Evolutionary conservation across 2,329 filamentous ascomycete genomes (phyloP).

Genomic region (Ascocoryne sarcoides): DNA sequence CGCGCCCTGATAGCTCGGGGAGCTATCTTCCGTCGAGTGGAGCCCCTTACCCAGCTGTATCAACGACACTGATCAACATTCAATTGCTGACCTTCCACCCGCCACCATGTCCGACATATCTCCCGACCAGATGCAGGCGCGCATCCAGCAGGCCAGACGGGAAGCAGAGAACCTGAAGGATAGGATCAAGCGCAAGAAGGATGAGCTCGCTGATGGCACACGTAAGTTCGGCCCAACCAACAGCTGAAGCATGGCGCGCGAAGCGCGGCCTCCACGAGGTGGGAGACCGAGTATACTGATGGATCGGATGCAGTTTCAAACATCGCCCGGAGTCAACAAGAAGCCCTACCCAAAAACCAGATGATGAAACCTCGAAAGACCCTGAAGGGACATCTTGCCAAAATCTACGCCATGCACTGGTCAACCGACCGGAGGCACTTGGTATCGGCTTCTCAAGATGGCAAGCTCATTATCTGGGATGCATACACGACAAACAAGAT

Average conservation of each 20-base stretch:
- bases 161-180: conserved; percentile 98
- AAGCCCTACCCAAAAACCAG: conserved; percentile 79
- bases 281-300: background rate
- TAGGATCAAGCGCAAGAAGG: conserved; percentile 99
- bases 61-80: conserved; percentile 6
- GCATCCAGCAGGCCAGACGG: conserved; percentile 84
- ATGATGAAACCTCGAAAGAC: conserved; percentile 97
- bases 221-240: conserved; percentile 57
- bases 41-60: conserved; percentile 15
- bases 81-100: conserved; percentile 15
- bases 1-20: no score
- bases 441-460: conserved; percentile 95
- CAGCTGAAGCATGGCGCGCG: no score
- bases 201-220: conserved; percentile 95
- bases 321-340: conserved; percentile 86
- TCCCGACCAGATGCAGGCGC: conserved; percentile 80
- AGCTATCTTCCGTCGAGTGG: conserved; percentile 22
- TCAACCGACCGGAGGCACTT: conserved; percentile 95
- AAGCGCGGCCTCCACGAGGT: no score
- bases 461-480: conserved; percentile 99
- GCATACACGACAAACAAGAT: conserved; percentile 99
- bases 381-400: conserved; percentile 93
- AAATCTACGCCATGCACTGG: conserved; percentile 99
- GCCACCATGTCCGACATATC: conserved; percentile 44
- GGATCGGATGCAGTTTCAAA: conserved; percentile 59